Conservation (phyloP, 768 basidiomycete genomes). For the Kondoa malvinella region DNA sequence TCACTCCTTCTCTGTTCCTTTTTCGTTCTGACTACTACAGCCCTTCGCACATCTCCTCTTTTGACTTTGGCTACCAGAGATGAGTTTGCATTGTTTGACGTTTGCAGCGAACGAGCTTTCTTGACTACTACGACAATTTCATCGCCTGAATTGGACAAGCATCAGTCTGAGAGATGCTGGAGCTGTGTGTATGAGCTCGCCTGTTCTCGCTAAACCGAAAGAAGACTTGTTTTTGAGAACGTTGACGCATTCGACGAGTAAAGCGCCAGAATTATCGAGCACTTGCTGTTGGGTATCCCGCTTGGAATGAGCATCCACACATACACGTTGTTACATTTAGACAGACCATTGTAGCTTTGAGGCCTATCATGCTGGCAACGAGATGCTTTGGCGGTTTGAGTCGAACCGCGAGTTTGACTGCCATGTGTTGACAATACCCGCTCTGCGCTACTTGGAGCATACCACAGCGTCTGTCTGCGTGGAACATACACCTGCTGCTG, state of each 20-base stretch:
- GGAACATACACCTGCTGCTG: background rate
- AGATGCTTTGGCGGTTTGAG: background rate
- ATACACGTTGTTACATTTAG: slow-evolving; percentile 6
- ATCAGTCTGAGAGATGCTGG: slow-evolving; percentile 2
- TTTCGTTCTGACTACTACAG: slow-evolving; percentile 83
- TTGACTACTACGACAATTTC: slow-evolving; percentile 93
- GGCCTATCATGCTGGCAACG: slow-evolving; percentile 72
- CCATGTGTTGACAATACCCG: too few species aligned
- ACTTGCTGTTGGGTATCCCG: too few species aligned
- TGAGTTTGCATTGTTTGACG: slow-evolving; percentile 39
- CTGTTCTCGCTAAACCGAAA: slow-evolving; percentile 61
- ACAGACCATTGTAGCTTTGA: slow-evolving; percentile 61
- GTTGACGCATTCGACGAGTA: slow-evolving; percentile 89
- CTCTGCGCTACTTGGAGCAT: too few species aligned
- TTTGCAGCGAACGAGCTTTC: slow-evolving; percentile 54
- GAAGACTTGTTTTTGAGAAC: slow-evolving; percentile 90
- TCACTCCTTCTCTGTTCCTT: slow-evolving; percentile 72
- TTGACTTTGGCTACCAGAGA: slow-evolving; percentile 51
- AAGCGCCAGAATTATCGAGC: slow-evolving; percentile 92
- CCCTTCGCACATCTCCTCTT: slow-evolving; percentile 82
- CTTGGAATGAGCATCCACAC: too few species aligned
- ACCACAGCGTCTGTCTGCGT: background rate
- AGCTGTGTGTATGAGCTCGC: slow-evolving; percentile 13
- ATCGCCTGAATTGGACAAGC: slow-evolving; percentile 42
- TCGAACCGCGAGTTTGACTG: background rate